These are phyloP conservation scores for Chlorociboria aeruginascens DNA, from an alignment of 495 filamentous ascomycete genomes.

Conservation along the genomic window DNA sequence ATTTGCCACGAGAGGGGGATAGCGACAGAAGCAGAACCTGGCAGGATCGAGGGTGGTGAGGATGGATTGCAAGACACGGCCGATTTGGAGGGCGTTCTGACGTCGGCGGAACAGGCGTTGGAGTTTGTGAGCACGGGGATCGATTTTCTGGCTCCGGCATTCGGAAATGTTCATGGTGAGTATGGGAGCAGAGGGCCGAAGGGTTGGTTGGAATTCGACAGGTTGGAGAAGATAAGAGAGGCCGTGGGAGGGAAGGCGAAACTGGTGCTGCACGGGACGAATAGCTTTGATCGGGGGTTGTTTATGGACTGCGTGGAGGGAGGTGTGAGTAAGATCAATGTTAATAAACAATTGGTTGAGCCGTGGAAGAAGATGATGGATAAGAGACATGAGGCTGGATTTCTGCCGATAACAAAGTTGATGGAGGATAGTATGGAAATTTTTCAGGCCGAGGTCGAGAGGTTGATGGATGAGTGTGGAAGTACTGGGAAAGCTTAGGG, in stretches of 20 bases:
- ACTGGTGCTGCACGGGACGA: slow-evolving; percentile 15
- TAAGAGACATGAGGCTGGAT: slow-evolving; percentile 2
- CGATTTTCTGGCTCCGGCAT: slow-evolving; percentile 73
- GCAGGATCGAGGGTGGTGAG: slow-evolving; percentile 74
- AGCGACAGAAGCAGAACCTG: slow-evolving; percentile 69
- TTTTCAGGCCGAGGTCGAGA: slow-evolving; percentile 15
- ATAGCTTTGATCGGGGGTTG: slow-evolving; percentile 12
- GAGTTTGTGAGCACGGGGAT: slow-evolving; percentile 72
- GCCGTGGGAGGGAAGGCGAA: slow-evolving; percentile 10
- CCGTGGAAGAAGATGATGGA: slow-evolving; percentile 16
- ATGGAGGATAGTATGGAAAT: slow-evolving; percentile 15
- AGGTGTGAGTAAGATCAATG: slow-evolving; percentile 14
- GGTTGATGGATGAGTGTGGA: slow-evolving; percentile 19
- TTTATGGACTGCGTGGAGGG: slow-evolving; percentile 11
- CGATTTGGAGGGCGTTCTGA: slow-evolving; percentile 61
- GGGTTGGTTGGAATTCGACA: slow-evolving; percentile 12
- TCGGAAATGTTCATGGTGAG: slow-evolving; percentile 78
- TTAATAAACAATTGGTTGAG: slow-evolving; percentile 15
- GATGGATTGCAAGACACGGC: slow-evolving; percentile 70
- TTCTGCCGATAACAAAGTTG: slow-evolving; percentile 12
- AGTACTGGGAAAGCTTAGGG: slow-evolving; percentile 11
- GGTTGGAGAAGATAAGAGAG: slow-evolving; percentile 10
- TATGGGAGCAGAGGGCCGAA: slow-evolving; percentile 61
- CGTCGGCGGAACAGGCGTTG: slow-evolving; percentile 64
- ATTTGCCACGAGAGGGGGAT: slow-evolving; percentile 70